Conservation (phyloP, 1,139 yeast genomes). For the Ogataea hybrid region DNA sequence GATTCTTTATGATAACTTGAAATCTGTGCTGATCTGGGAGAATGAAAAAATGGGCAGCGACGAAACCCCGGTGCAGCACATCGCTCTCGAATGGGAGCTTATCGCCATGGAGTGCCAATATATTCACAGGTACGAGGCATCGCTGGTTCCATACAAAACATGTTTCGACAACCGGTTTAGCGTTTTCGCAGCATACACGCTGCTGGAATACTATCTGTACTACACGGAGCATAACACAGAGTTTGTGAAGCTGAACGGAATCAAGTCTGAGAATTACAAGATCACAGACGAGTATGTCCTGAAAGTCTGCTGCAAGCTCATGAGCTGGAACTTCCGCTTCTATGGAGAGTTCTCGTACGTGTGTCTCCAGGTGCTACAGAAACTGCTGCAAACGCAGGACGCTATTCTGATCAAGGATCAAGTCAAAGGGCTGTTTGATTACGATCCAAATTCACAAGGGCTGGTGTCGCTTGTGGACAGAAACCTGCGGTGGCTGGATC, state of each 20-base stretch:
- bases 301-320: slow-evolving; percentile 25
- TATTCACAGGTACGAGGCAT: slow-evolving; percentile 76
- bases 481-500: slow-evolving; percentile 31
- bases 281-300: slow-evolving; percentile 27
- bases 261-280: slow-evolving; percentile 16
- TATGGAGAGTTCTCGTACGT: slow-evolving; percentile 33
- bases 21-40: slow-evolving; percentile 88
- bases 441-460: slow-evolving; percentile 15
- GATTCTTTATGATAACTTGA: slow-evolving; percentile 83
- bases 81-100: slow-evolving; percentile 92
- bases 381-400: slow-evolving; percentile 23
- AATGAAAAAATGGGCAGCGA: slow-evolving; percentile 49
- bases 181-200: slow-evolving; percentile 42
- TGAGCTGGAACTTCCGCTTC: slow-evolving; percentile 33
- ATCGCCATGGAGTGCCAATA: slow-evolving; percentile 81
- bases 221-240: slow-evolving; percentile 19
- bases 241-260: slow-evolving; percentile 22
- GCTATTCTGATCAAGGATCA: slow-evolving; percentile 25
- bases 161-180: slow-evolving; percentile 76
- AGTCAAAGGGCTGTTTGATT: slow-evolving; percentile 22
- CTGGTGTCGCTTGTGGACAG: slow-evolving; percentile 29
- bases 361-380: slow-evolving; percentile 22
- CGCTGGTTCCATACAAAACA: slow-evolving; percentile 74
- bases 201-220: slow-evolving; percentile 32
- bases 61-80: slow-evolving; percentile 60